Evolutionary conservation across 164 flowering plant genomes (phyloP).

Genomic region (Echeveria elegans): DNA sequence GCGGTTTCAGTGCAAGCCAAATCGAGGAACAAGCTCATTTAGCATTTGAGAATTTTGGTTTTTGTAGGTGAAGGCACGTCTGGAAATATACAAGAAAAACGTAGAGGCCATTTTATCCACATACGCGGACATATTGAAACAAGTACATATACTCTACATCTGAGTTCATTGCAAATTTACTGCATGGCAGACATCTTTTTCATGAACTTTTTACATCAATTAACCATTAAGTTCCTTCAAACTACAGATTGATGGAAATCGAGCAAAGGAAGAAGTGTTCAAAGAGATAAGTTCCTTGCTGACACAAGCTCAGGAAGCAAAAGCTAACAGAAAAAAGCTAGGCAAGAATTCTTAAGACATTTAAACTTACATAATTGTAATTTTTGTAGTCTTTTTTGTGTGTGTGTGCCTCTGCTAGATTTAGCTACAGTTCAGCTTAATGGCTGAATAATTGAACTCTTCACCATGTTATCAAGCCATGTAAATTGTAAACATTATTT

Average conservation of each 20-base stretch:
- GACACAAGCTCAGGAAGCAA: conserved; percentile 35
- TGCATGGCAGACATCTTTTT: neutral
- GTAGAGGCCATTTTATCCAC: conserved; percentile 45
- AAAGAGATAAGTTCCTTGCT: conserved; percentile 49
- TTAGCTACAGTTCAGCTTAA: neutral
- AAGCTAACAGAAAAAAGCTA: conserved; percentile 19
- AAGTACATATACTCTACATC: conserved; percentile 41
- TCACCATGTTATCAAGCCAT: neutral
- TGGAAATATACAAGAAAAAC: conserved; percentile 56
- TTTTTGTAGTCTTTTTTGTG: no score
- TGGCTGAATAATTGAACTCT: neutral
- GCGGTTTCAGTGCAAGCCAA: no score
- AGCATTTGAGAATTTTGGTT: conserved; percentile 1
- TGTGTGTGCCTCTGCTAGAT: neutral
- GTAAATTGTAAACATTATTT: neutral
- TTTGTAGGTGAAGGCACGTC: conserved; percentile 55
- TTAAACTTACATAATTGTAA: neutral
- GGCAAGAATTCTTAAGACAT: conserved; percentile 21
- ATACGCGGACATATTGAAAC: conserved; percentile 38
- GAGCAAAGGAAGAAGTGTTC: conserved; percentile 57
- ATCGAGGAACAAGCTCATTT: no score
- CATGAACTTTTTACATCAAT: neutral
- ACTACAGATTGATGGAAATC: conserved; percentile 72
- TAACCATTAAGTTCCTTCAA: neutral
- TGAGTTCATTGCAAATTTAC: neutral